Evolutionary conservation across 805 yeast species (phyloP).

Genomic region (Wickerhamomyces strasburgensis): DNA sequence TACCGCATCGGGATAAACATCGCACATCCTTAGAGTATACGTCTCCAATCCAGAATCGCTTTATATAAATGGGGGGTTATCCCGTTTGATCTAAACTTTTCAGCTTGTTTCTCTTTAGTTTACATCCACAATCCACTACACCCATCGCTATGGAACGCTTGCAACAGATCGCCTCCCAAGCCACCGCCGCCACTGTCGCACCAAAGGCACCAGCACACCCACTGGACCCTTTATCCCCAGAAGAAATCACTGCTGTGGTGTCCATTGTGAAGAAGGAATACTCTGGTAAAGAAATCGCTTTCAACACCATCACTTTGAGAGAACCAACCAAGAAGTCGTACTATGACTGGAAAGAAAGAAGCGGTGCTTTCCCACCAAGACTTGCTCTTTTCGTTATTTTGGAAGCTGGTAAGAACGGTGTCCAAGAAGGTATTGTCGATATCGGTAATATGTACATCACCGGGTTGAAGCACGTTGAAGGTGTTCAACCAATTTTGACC

Average conservation of each 20-base stretch:
- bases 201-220: conserved; percentile 61
- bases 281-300: conserved; percentile 39
- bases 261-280: conserved; percentile 44
- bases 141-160: conserved; percentile 51
- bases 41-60: too few species aligned
- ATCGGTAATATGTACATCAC: conserved; percentile 43
- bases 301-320: conserved; percentile 65
- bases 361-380: conserved; percentile 62
- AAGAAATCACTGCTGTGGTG: conserved; percentile 58
- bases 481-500: conserved; percentile 72
- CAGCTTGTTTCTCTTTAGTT: too few species aligned
- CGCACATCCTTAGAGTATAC: too few species aligned
- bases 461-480: conserved; percentile 44
- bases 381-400: conserved; percentile 62
- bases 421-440: conserved; percentile 69
- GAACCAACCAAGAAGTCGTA: conserved; percentile 66
- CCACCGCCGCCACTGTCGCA: conserved; percentile 49
- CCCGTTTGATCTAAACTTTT: too few species aligned
- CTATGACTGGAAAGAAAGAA: conserved; percentile 59
- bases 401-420: conserved; percentile 53
- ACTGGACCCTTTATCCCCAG: conserved; percentile 63
- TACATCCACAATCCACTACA: too few species aligned
- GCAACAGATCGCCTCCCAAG: conserved; percentile 57
- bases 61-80: too few species aligned
- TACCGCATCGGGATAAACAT: too few species aligned